Evolutionary conservation across 2,329 filamentous ascomycete genomes (phyloP).

Genomic region (Didymella segeticola): DNA sequence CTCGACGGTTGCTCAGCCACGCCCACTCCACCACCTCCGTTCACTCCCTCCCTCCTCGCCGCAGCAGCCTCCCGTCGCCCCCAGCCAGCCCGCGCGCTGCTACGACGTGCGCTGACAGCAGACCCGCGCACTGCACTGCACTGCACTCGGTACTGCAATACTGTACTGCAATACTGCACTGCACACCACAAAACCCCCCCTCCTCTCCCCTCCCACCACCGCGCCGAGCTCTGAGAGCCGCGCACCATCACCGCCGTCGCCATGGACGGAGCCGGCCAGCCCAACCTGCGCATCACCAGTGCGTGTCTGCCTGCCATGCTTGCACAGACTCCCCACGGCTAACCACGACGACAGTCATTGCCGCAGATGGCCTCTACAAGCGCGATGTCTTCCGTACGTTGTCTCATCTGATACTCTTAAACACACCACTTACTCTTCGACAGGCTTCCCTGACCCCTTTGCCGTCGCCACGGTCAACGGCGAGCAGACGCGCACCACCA

Average conservation of each 20-base stretch:
- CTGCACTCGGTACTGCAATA: too few species aligned
- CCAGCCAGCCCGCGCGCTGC: slow-evolving; percentile 16
- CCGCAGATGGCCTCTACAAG: slow-evolving; percentile 97
- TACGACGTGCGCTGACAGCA: slow-evolving; percentile 7
- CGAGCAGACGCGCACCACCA: slow-evolving; percentile 98
- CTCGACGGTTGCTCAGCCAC: slow-evolving; percentile 42
- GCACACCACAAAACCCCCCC: too few species aligned
- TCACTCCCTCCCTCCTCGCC: slow-evolving; percentile 21
- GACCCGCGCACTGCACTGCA: slow-evolving; percentile 11
- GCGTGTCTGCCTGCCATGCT: slow-evolving; percentile 47
- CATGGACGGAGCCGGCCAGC: slow-evolving; percentile 61
- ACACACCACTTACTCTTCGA: slow-evolving; percentile 38
- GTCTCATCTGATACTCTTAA: not conserved
- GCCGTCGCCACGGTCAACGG: slow-evolving; percentile 96
- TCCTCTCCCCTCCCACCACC: too few species aligned
- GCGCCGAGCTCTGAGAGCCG: slow-evolving; percentile 46
- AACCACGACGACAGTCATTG: slow-evolving; percentile 77
- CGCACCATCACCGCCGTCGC: slow-evolving; percentile 18
- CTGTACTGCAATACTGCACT: too few species aligned
- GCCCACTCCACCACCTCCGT: slow-evolving; percentile 28
- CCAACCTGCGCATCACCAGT: slow-evolving; percentile 95
- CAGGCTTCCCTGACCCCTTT: slow-evolving; percentile 97
- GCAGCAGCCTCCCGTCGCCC: slow-evolving; percentile 21
- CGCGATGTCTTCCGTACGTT: slow-evolving; percentile 96
- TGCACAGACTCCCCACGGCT: slow-evolving; percentile 20